These are phyloP conservation scores for Phanerochaete carnosa DNA, from an alignment of 768 basidiomycete genomes.

Conservation along the genomic window DNA sequence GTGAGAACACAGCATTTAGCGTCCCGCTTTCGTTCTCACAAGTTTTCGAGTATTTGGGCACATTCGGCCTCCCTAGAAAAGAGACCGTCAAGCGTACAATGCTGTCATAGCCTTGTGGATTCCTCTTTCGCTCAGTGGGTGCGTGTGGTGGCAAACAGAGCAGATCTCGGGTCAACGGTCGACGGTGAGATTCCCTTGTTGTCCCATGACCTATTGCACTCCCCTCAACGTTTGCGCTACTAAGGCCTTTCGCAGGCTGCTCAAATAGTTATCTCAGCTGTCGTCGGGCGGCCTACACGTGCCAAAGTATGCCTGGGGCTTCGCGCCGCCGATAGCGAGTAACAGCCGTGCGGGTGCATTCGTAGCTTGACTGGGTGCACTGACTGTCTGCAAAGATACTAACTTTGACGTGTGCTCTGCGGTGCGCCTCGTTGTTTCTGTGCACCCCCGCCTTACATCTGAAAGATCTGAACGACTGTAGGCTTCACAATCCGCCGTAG, in stretches of 20 bases:
- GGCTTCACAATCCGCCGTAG: neutral
- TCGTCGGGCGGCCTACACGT: neutral
- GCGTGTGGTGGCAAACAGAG: neutral
- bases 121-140: slow-evolving; percentile 1
- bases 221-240: neutral
- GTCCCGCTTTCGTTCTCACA: neutral
- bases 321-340: neutral
- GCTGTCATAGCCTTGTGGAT: neutral
- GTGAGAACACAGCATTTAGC: neutral
- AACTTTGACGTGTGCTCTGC: neutral
- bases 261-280: neutral
- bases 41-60: neutral
- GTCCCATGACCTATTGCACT: neutral
- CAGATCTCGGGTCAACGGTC: slow-evolving; percentile 2
- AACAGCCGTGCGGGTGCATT: neutral
- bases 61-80: neutral
- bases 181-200: neutral
- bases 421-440: neutral
- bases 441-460: neutral
- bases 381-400: neutral
- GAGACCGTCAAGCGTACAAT: neutral
- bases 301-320: neutral
- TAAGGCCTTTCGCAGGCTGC: neutral
- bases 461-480: neutral
- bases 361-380: neutral